These are phyloP conservation scores for Termitomyces sp. DNA, from an alignment of 768 basidiomycete species.

Conservation along the genomic window DNA sequence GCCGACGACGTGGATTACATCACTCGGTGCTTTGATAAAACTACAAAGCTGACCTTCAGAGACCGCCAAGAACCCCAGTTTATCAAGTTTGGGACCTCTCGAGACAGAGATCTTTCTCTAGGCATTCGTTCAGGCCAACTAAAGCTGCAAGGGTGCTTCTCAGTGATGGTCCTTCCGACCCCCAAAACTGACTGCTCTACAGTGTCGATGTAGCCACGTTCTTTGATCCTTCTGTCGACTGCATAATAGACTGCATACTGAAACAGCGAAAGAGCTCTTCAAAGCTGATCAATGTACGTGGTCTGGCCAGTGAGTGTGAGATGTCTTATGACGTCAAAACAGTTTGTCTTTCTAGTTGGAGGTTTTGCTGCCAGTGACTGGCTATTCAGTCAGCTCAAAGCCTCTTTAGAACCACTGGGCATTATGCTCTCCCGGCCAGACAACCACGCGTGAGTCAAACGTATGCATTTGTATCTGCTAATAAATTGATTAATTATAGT, in stretches of 20 bases:
- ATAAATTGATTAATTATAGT: not conserved
- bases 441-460: slow-evolving; percentile 36
- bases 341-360: slow-evolving; percentile 45
- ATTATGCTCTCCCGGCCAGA: slow-evolving; percentile 39
- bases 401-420: slow-evolving; percentile 25
- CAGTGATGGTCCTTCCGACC: not conserved
- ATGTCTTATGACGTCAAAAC: not conserved
- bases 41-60: slow-evolving; percentile 37
- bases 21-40: slow-evolving; percentile 36
- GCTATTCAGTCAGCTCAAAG: slow-evolving; percentile 37
- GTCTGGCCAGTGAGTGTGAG: not conserved
- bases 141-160: slow-evolving; percentile 29
- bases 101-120: slow-evolving; percentile 29
- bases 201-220: slow-evolving; percentile 20
- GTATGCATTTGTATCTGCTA: not conserved
- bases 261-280: slow-evolving; percentile 10
- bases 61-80: slow-evolving; percentile 30
- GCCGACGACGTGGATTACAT: slow-evolving; percentile 36
- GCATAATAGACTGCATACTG: slow-evolving; percentile 17
- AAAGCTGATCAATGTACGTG: not conserved
- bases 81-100: slow-evolving; percentile 39
- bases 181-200: not conserved
- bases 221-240: slow-evolving; percentile 22
- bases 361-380: slow-evolving; percentile 49
- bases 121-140: slow-evolving; percentile 44